phyloP scores from a whole-genome alignment of 2,329 filamentous ascomycete species.

The Trichoderma cornu-damae region DNA sequence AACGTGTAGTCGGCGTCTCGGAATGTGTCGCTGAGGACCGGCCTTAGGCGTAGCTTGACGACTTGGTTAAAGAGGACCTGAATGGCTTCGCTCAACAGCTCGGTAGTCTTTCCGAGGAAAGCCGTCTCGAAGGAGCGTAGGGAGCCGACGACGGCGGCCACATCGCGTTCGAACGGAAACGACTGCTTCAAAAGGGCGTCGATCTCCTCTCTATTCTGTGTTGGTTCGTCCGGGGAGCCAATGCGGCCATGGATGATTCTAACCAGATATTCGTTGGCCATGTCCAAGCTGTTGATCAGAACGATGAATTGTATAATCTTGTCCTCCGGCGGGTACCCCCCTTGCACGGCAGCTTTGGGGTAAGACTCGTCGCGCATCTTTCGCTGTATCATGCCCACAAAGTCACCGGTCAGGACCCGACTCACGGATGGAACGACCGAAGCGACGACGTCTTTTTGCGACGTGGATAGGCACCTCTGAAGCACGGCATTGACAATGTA shows the following conservation, averaged over 20 bases:
- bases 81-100: slow-evolving; percentile 78
- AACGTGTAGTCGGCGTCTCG: slow-evolving; percentile 83
- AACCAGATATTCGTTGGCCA: slow-evolving; percentile 83
- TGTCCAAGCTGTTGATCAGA: slow-evolving; percentile 91
- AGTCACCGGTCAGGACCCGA: slow-evolving; percentile 79
- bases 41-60: slow-evolving; percentile 75
- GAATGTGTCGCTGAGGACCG: slow-evolving; percentile 82
- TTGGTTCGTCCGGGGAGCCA: slow-evolving; percentile 37
- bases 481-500: slow-evolving; percentile 95
- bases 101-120: slow-evolving; percentile 72
- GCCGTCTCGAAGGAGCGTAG: slow-evolving; percentile 64
- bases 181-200: slow-evolving; percentile 51
- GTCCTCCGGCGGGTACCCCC: slow-evolving; percentile 79
- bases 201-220: slow-evolving; percentile 32
- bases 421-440: slow-evolving; percentile 74
- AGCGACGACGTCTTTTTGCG: slow-evolving; percentile 70
- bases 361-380: slow-evolving; percentile 98
- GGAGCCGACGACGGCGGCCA: slow-evolving; percentile 60
- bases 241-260: slow-evolving; percentile 74
- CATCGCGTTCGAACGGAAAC: slow-evolving; percentile 78
- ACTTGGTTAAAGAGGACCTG: slow-evolving; percentile 84
- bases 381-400: slow-evolving; percentile 92
- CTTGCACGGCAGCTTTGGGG: slow-evolving; percentile 71
- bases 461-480: slow-evolving; percentile 79
- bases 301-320: slow-evolving; percentile 86